Base-by-base conservation (phyloP, 306 rosid species). In the Parietaria judaica region DNA sequence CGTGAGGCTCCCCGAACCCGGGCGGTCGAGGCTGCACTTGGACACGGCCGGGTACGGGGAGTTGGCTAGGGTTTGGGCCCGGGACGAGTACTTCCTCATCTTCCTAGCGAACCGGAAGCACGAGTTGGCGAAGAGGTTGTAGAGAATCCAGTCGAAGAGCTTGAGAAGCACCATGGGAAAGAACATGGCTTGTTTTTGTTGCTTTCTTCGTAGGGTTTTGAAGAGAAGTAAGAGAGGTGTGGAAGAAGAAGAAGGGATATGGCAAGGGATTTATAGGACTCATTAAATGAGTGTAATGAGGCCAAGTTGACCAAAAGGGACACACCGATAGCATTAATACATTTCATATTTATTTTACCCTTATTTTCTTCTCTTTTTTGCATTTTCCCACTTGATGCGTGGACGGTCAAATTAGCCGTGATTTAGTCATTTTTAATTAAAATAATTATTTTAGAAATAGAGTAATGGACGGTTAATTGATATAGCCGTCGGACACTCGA, bases 41-140 rank as follows among this genome's bases (percentile, higher is more conserved):
- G 78, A 38, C 11, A 90, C 37, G 50, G 74, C 69, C 50, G 88
- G 95, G 38, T 69, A 84, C 12, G 73, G 46, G 16, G 47, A 11
- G 6, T 70, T 65, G 48, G 64, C 59, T 17, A 61, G 83, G n/a
- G 61, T 17, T 15, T 68, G 52, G 47, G 63, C 37, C 17, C 37
- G 55, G 36, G 56, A 72, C 2, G 65, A 67, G 76, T 67, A 86
- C 67, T 74, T 86, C 49, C 66, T 81, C 74, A 90, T 64, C 69
- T 87, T 84, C 45, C 77, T 87, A n/a, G 86, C 85, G 41, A 90
- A 94, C 79, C 54, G 80, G 57, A 77, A 73, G 10, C 56, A 83
- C 54, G 95, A 79, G 61, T 81, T 90, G 9, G 95, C 84, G 35
- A 87, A 71, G 11, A 83, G 70, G 57, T 84, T 83, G 85, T 83